A percentile compares a stretch with the other conserved stretches of the same genome.
Conservation (phyloP, 1,139 yeast species). For the Meyerozyma sp. region DNA sequence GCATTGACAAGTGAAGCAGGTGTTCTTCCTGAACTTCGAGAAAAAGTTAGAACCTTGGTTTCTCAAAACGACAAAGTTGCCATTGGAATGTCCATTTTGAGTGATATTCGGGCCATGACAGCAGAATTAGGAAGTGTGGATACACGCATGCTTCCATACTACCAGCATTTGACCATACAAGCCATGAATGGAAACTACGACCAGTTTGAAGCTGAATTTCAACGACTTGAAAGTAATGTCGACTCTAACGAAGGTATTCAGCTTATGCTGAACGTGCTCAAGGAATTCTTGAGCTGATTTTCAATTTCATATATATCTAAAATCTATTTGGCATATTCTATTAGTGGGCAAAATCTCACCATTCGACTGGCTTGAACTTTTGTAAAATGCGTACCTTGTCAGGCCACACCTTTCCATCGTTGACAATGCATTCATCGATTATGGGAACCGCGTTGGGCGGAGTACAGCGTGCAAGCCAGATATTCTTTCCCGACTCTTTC, state of each 20-base stretch:
- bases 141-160: constrained; percentile 26
- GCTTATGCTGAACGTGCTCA: neutral
- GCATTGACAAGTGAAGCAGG: constrained; percentile 51
- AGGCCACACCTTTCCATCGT: constrained; percentile 67
- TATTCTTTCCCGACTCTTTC: constrained; percentile 59
- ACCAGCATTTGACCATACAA: constrained; percentile 47
- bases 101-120: constrained; percentile 5
- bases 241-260: neutral
- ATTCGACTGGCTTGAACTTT: constrained; percentile 45
- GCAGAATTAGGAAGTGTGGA: constrained; percentile 7
- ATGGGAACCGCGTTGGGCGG: constrained; percentile 74
- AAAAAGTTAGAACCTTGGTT: neutral
- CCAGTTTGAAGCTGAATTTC: constrained; percentile 46
- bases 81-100: constrained; percentile 1
- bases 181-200: constrained; percentile 41
- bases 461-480: constrained; percentile 83
- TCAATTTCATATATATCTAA: neutral
- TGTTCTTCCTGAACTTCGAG: constrained; percentile 20
- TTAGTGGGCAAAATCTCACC: constrained; percentile 40
- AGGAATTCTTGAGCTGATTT: neutral
- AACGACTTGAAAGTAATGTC: constrained; percentile 46
- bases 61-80: constrained; percentile 3
- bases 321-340: neutral
- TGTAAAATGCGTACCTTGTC: constrained; percentile 62
- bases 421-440: constrained; percentile 64